Conservation (phyloP, 2,329 filamentous ascomycete species). For the Arthroderma uncinatum region DNA sequence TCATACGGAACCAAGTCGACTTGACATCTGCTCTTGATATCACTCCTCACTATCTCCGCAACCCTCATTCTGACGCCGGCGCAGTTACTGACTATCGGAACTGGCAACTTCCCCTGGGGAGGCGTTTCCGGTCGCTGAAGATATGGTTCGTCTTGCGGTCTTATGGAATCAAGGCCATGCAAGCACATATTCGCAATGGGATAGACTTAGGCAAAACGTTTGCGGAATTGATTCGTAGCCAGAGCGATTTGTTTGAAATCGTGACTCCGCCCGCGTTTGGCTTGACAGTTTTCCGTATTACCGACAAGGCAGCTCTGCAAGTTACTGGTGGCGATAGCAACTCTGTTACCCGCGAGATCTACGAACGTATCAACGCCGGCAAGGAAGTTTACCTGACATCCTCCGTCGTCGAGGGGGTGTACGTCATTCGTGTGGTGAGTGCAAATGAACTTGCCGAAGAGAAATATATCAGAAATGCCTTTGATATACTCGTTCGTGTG, state of each 20-base stretch:
- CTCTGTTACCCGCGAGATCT: slow-evolving; percentile 55
- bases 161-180: slow-evolving; percentile 68
- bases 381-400: slow-evolving; percentile 77
- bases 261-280: slow-evolving; percentile 65
- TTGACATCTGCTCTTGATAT: slow-evolving; percentile 72
- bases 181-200: slow-evolving; percentile 58
- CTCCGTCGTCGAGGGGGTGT: slow-evolving; percentile 59
- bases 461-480: slow-evolving; percentile 59
- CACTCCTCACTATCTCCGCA: slow-evolving; percentile 70
- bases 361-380: slow-evolving; percentile 59
- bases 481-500: slow-evolving; percentile 57
- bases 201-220: slow-evolving; percentile 62
- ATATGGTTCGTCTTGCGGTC: slow-evolving; percentile 87
- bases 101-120: slow-evolving; percentile 90
- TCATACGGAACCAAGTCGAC: slow-evolving; percentile 60
- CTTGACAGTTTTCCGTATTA: slow-evolving; percentile 63
- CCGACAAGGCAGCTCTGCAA: slow-evolving; percentile 27
- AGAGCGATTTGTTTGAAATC: slow-evolving; percentile 63
- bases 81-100: slow-evolving; percentile 91
- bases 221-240: slow-evolving; percentile 44
- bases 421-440: slow-evolving; percentile 72
- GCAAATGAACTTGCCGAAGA: slow-evolving; percentile 59
- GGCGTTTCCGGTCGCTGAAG: slow-evolving; percentile 79
- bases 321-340: not conserved
- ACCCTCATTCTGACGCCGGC: slow-evolving; percentile 66